Evolutionary conservation across 2,329 filamentous ascomycete species (phyloP).

Genomic region (Nemania sp.): DNA sequence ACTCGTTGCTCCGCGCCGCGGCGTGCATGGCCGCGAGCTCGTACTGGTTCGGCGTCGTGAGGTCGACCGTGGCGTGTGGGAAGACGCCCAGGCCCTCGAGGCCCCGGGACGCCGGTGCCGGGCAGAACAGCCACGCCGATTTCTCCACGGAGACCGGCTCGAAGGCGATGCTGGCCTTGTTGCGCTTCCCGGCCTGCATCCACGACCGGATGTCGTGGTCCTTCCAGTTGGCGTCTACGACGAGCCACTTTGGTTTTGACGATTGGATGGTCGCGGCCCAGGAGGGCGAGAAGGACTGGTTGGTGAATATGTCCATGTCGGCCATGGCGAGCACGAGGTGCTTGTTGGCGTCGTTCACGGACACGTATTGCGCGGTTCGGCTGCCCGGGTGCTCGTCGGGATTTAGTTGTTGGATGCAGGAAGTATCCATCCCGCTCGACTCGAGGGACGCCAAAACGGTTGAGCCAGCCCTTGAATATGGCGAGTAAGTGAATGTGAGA

Average conservation of each 20-base stretch:
- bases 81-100: slow-evolving; percentile 54
- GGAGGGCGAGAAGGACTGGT: slow-evolving; percentile 54
- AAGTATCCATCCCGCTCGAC: slow-evolving; percentile 65
- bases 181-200: slow-evolving; percentile 63
- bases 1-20: slow-evolving; percentile 66
- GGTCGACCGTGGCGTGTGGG: slow-evolving; percentile 67
- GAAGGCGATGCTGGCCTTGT: slow-evolving; percentile 69
- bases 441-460: slow-evolving; percentile 71
- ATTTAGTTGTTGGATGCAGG: slow-evolving; percentile 63
- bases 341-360: slow-evolving; percentile 82
- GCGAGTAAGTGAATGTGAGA: slow-evolving; percentile 4
- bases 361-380: slow-evolving; percentile 88
- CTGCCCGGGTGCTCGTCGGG: slow-evolving; percentile 54
- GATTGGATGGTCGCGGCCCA: slow-evolving; percentile 65
- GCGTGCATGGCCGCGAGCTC: slow-evolving; percentile 81
- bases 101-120: slow-evolving; percentile 40
- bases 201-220: slow-evolving; percentile 68
- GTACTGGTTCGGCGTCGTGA: slow-evolving; percentile 81
- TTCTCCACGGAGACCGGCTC: slow-evolving; percentile 90
- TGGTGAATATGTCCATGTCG: slow-evolving; percentile 85
- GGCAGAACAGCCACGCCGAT: slow-evolving; percentile 68
- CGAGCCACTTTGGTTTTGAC: slow-evolving; percentile 72
- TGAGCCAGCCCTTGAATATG: slow-evolving; percentile 64
- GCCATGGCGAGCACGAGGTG: slow-evolving; percentile 92
- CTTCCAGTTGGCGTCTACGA: slow-evolving; percentile 88